A percentile compares a stretch with the other conserved stretches of the same genome.
These are phyloP conservation scores for Phalaenopsis hybrid DNA, from an alignment of 116 monocot species.

Conservation along the genomic window DNA sequence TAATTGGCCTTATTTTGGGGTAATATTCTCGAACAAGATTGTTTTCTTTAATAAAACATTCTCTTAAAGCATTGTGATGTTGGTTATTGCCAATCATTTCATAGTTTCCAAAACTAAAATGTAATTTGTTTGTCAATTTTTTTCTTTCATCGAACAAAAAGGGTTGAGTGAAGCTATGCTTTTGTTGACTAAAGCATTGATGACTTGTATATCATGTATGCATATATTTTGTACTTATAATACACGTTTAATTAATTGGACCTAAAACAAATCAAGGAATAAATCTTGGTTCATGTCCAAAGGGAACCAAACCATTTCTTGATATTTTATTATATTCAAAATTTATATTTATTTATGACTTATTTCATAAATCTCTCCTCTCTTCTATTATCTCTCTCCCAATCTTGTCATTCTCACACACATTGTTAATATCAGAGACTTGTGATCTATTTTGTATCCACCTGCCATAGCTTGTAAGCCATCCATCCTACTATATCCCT, in stretches of 20 bases:
- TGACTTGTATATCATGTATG: neutral
- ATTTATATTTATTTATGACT: neutral
- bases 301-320: too few species aligned
- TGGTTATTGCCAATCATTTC: neutral
- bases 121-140: neutral
- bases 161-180: neutral
- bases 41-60: neutral
- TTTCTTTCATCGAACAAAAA: neutral
- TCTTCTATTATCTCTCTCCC: neutral
- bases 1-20: too few species aligned
- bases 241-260: neutral
- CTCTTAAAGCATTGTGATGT: neutral
- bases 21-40: neutral
- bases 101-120: neutral
- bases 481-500: neutral
- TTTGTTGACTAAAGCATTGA: neutral
- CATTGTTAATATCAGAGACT: neutral
- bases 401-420: neutral
- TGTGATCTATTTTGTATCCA: neutral
- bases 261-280: neutral
- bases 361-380: neutral
- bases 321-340: neutral
- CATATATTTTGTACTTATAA: neutral
- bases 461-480: neutral
- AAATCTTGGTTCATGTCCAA: too few species aligned